Evolutionary conservation across 129 eudicot genomes (phyloP), one percentile per base, ranked within the genome.

Genomic region (Tagetes erecta): DNA sequence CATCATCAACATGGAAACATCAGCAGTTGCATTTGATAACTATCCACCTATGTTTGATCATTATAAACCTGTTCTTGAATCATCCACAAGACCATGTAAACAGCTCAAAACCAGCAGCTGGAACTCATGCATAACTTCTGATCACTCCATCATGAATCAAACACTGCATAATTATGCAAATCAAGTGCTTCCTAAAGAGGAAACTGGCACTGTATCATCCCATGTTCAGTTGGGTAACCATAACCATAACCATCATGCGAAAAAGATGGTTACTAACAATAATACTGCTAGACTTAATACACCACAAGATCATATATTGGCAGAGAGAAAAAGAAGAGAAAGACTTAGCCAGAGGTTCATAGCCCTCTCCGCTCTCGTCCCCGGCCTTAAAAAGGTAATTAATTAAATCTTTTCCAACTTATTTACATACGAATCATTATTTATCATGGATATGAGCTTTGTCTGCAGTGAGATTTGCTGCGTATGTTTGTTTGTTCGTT

Each of bases 351-450:
- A 86, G 50, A 75, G 84, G 49, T 80, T 86, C 71, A 81, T 83
- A 31, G 88, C 91, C 27, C 87, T 86, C 34, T 86, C 88, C 20
- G 84, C 88, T 45, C 64, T 87, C 33, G 69, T 87, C 65, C 91
- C 91, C 6, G 91, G 86, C 70, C 86, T 91, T 33, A 91, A 88
- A 80, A 91, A 86, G 97, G 95, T 88, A 78, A 45, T 12, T 0
- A 6, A 42, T 6, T 39, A 45, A 6, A 31, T 36, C 3, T 7
- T 44, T 31, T 9, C 46, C 8, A 6, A 7, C 46, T 42, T 41
- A 4, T 9, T 42, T 41, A 4, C 3, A 41, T 42, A 42, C 8
- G 47, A 44, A 44, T 44, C 49, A 44, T 44, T 10, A 44, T 44
- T 44, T 44, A 8, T 8, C 49, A 44, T 7, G 49, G 9, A 44